Conservation (phyloP, 202 grass and related monocot species). For the Setaria viridis region DNA sequence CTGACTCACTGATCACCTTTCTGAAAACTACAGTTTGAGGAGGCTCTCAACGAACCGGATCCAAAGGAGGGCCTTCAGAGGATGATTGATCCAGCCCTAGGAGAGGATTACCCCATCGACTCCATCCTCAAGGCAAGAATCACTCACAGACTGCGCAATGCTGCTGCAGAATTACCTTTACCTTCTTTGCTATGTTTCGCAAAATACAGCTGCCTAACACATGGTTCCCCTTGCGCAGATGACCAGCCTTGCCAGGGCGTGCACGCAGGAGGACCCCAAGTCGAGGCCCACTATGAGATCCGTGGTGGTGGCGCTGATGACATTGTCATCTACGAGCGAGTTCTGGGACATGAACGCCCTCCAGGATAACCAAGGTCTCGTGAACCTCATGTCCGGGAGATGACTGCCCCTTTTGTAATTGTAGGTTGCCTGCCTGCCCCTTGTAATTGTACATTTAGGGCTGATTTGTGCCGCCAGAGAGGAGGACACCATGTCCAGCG, state of each 20-base stretch:
- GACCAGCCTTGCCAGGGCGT: conserved; percentile 76
- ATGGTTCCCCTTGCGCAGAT: conserved; percentile 44
- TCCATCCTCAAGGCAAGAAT: conserved; percentile 66
- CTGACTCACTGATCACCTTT: conserved; percentile 1
- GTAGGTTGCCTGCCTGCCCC: background rate
- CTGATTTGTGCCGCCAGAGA: background rate
- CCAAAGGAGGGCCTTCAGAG: conserved; percentile 67
- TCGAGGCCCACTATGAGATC: conserved; percentile 77
- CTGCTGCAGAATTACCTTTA: background rate
- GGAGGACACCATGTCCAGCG: background rate
- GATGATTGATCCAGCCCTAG: conserved; percentile 70
- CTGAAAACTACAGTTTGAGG: conserved; percentile 74
- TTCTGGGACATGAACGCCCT: conserved; percentile 79
- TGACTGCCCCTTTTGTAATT: conserved; percentile 32
- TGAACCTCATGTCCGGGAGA: conserved; percentile 72
- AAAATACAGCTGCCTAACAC: background rate
- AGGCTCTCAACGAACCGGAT: conserved; percentile 60
- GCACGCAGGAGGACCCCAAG: conserved; percentile 79
- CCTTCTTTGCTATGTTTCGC: background rate
- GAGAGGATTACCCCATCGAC: conserved; percentile 72
- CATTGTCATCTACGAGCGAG: conserved; percentile 76
- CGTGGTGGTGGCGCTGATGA: conserved; percentile 82
- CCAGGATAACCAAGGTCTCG: conserved; percentile 63
- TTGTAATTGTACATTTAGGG: conserved; percentile 43
- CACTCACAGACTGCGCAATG: background rate